These are phyloP conservation scores for Clavariopsis aquatica DNA, from an alignment of 495 filamentous ascomycete species.

Conservation along the genomic window DNA sequence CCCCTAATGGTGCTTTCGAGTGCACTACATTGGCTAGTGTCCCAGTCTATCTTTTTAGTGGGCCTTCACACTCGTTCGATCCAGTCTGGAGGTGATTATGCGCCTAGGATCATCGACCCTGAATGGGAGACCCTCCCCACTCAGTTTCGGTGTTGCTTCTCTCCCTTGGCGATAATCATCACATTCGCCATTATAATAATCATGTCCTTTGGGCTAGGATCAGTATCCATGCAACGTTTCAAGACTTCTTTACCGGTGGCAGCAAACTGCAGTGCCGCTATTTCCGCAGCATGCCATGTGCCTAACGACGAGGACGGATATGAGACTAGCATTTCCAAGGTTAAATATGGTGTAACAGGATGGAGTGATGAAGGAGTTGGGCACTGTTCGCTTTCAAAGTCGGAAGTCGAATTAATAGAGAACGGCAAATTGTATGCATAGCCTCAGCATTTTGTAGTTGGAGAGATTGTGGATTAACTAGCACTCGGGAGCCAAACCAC, in stretches of 20 bases:
- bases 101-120: too few relatives aligned
- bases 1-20: conserved; percentile 13
- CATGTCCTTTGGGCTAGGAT: background rate
- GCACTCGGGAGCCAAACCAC: too few relatives aligned
- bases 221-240: background rate
- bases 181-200: background rate
- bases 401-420: background rate
- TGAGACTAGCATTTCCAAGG: background rate
- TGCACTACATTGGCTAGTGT: conserved; percentile 25
- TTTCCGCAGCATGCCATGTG: conserved; percentile 27
- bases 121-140: too few relatives aligned
- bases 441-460: too few relatives aligned
- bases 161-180: conserved; percentile 11
- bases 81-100: too few relatives aligned
- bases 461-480: too few relatives aligned
- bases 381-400: conserved; percentile 5
- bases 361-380: background rate
- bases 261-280: conserved; percentile 17
- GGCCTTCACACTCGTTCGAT: too few relatives aligned
- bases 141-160: too few relatives aligned
- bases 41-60: conserved; percentile 28
- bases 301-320: background rate
- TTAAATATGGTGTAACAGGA: conserved; percentile 15
- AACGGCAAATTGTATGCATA: conserved; percentile 3
- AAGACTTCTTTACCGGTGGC: conserved; percentile 10